These are phyloP conservation scores for Lepiota venenata DNA, from an alignment of 768 basidiomycete genomes.

Conservation along the genomic window DNA sequence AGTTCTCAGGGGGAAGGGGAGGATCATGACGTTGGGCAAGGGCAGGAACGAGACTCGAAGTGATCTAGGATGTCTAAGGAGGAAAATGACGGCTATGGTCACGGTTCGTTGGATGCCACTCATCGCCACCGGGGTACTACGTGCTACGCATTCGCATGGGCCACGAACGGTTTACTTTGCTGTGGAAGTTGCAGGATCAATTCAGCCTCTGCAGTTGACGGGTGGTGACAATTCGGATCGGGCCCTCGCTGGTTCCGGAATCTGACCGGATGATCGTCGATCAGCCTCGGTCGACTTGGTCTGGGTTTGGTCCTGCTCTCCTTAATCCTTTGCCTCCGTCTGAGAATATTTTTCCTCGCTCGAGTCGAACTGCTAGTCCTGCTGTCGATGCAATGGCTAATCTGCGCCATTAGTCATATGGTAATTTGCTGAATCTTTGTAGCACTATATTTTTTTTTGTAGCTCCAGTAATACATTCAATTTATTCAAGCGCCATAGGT, in stretches of 20 bases:
- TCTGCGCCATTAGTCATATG: neutral
- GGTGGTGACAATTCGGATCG: no score
- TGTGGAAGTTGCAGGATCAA: slow-evolving; percentile 27
- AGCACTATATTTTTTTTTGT: no score
- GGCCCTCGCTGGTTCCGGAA: neutral
- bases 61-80: slow-evolving; percentile 40
- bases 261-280: slow-evolving; percentile 37
- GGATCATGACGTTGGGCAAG: slow-evolving; percentile 33
- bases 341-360: slow-evolving; percentile 2
- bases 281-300: slow-evolving; percentile 26
- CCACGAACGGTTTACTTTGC: slow-evolving; percentile 15
- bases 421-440: neutral
- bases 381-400: neutral
- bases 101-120: slow-evolving; percentile 45
- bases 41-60: no score
- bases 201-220: slow-evolving; percentile 7
- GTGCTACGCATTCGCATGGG: slow-evolving; percentile 25
- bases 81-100: slow-evolving; percentile 46
- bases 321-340: slow-evolving; percentile 46
- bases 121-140: no score
- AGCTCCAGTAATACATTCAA: no score
- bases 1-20: slow-evolving; percentile 52
- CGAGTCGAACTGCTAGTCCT: slow-evolving; percentile 8
- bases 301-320: slow-evolving; percentile 46
- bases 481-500: no score